Conservation (phyloP, 1,284 basidiomycete genomes). For the Apiotrichum sp. region DNA sequence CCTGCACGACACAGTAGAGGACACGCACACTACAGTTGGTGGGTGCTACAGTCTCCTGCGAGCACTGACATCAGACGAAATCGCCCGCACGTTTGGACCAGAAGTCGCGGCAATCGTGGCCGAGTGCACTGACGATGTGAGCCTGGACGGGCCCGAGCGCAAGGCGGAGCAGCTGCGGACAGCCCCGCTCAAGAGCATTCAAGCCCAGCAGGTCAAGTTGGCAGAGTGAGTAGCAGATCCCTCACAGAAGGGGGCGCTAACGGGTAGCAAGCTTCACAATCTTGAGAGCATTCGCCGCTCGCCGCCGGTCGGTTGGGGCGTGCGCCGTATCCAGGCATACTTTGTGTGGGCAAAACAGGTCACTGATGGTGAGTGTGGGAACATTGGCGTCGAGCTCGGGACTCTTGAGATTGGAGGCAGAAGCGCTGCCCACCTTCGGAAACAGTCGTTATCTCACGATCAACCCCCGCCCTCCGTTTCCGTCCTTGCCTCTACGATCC, state of each 20-base stretch:
- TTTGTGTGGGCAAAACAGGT: slow-evolving; percentile 49
- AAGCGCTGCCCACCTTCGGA: too few relatives aligned
- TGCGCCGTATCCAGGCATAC: slow-evolving; percentile 42
- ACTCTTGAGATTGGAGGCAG: too few relatives aligned
- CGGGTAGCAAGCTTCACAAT: slow-evolving; percentile 46
- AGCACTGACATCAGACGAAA: slow-evolving; percentile 26
- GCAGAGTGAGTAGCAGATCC: slow-evolving; percentile 33
- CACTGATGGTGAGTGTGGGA: slow-evolving; percentile 35
- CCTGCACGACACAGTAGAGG: slow-evolving; percentile 49
- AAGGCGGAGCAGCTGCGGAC: slow-evolving; percentile 46
- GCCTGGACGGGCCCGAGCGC: slow-evolving; percentile 29
- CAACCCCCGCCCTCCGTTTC: too few relatives aligned
- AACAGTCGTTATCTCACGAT: too few relatives aligned
- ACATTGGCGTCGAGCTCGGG: too few relatives aligned
- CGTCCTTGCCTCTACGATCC: too few relatives aligned
- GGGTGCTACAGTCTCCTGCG: slow-evolving; percentile 9
- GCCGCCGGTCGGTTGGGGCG: slow-evolving; percentile 43
- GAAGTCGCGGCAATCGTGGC: slow-evolving; percentile 44
- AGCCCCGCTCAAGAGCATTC: slow-evolving; percentile 38
- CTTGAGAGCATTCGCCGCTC: slow-evolving; percentile 42
- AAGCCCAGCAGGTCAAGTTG: slow-evolving; percentile 48
- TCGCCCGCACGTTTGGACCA: slow-evolving; percentile 37
- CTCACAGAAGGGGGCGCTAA: neutral
- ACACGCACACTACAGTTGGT: slow-evolving; percentile 44
- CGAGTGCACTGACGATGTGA: slow-evolving; percentile 42